Base-by-base conservation (phyloP, 306 rosid species). In the Lathyrus oleraceus region DNA sequence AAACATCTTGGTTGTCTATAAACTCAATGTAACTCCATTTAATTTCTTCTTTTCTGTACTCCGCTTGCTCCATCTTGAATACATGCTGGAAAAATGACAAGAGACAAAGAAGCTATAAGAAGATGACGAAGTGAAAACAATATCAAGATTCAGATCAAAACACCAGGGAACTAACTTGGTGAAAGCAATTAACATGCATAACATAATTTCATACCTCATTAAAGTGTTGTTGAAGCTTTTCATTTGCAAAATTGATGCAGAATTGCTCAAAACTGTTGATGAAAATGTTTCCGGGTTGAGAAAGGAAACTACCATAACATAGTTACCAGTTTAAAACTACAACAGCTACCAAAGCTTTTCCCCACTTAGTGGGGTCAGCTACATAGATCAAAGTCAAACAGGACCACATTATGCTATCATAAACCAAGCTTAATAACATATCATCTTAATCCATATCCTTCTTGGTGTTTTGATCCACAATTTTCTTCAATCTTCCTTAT, bases 31-130 rank as follows among this genome's bases (percentile, higher is more conserved):
- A 94, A 84, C 99, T 94, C 99, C 99, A 94, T 76, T 91, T 82
- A 65, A 94, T 94, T 86, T 87, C 91, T 85, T 94, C 99, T 83
- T 79, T 94, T 65, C 87, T 79, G 77, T 94, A 94, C 81, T 94
- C 99, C 45, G 91, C 97, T 85, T 94, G 97, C 85, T 94, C 97
- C 99, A 94, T 94, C 85, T 94, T 94, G 86, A 94, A 94, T 28
- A 94, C 99, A 77, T 94, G 99, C 99, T 94, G 91, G 78, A 72
- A 45, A 69, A 84, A 66, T 45, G 23, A 21, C 44, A 16, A 11
- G 67, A 72, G 36, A 64, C 36, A 21, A 11, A 68, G 47, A 53
- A 78, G 62, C 44, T 61, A 73, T 43, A 65, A 23, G 28, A 61
- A 10, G 39, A 43, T 65, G 23, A 27, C n/a, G 5, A 27, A 64